Conservation (phyloP, 2,329 filamentous ascomycete species). For the Penicillium rolfsii region DNA sequence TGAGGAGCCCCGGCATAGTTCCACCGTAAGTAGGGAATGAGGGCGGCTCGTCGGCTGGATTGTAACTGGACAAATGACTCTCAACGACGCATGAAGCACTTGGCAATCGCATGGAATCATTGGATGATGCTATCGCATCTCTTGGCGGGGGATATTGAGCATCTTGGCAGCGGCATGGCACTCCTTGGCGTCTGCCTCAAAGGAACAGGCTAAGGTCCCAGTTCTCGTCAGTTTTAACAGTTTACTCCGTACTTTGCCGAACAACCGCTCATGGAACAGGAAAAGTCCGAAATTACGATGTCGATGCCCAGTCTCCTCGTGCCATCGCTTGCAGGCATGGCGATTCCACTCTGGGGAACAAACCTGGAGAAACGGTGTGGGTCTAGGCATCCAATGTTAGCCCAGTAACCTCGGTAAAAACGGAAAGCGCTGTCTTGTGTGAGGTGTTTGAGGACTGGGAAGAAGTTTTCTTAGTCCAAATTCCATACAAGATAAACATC, state of each 20-base stretch:
- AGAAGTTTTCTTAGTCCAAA: background rate
- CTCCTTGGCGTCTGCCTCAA: constrained; percentile 3
- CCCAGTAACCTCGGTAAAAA: background rate
- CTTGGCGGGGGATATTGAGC: constrained; percentile 15
- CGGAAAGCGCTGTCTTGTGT: background rate
- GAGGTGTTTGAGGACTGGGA: background rate
- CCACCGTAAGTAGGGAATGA: constrained; percentile 14
- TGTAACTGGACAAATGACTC: constrained; percentile 15
- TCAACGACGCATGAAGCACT: constrained; percentile 12
- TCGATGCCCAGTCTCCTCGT: background rate
- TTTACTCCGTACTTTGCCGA: constrained; percentile 4
- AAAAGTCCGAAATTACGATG: background rate
- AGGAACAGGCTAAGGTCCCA: background rate
- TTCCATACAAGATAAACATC: background rate
- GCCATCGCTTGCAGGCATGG: background rate
- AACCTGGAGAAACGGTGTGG: background rate
- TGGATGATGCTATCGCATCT: constrained; percentile 13
- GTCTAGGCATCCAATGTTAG: background rate
- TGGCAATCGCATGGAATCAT: constrained; percentile 3
- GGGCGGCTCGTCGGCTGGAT: constrained; percentile 15
- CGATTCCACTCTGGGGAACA: background rate
- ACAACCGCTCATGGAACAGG: background rate
- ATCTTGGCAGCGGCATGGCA: constrained; percentile 8
- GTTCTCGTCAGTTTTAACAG: background rate
- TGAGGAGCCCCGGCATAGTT: constrained; percentile 5